Percentiles rank a stretch among this genome's conserved stretches.
These are phyloP conservation scores for Cryptomeria japonica DNA, from an alignment of 75 land plant species.

Conservation along the genomic window DNA sequence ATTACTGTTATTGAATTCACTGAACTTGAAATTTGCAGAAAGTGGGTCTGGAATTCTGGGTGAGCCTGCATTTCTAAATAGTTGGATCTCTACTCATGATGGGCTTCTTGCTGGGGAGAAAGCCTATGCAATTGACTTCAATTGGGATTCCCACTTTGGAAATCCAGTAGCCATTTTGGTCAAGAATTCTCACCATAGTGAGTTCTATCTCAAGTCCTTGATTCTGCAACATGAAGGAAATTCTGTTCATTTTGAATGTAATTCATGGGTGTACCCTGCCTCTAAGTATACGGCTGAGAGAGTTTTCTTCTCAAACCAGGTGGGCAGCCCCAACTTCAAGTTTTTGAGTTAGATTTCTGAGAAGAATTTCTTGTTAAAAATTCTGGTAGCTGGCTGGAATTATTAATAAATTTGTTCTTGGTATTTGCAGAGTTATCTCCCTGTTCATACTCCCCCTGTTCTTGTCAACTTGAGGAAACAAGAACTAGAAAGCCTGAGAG, in stretches of 20 bases:
- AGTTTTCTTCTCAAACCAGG: slow-evolving; percentile 34
- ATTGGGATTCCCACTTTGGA: slow-evolving; percentile 41
- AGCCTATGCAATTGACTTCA: slow-evolving; percentile 27
- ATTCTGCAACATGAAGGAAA: slow-evolving; percentile 1
- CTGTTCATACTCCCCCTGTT: slow-evolving; percentile 35
- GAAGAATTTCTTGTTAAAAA: too few relatives aligned
- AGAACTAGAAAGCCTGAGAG: slow-evolving; percentile 36
- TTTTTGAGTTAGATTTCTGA: neutral
- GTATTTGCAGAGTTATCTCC: slow-evolving; percentile 36
- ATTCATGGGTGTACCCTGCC: slow-evolving; percentile 20
- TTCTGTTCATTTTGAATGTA: slow-evolving; percentile 13
- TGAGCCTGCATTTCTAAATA: slow-evolving; percentile 13
- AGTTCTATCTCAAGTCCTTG: slow-evolving; percentile 18
- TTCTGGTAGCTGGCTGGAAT: neutral
- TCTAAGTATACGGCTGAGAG: slow-evolving; percentile 15
- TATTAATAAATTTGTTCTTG: too few relatives aligned
- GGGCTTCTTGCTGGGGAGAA: slow-evolving; percentile 29
- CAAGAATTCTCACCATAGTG: slow-evolving; percentile 6
- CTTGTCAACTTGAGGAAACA: slow-evolving; percentile 25
- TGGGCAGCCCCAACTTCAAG: neutral
- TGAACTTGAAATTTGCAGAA: neutral
- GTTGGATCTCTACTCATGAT: slow-evolving; percentile 14
- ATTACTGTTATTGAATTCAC: neutral
- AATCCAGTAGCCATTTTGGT: slow-evolving; percentile 13
- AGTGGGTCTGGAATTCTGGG: slow-evolving; percentile 13